Evolutionary conservation across 768 basidiomycete genomes (phyloP), one percentile per base, ranked within the genome.

Genomic region (Stropharia rugosoannulata): DNA sequence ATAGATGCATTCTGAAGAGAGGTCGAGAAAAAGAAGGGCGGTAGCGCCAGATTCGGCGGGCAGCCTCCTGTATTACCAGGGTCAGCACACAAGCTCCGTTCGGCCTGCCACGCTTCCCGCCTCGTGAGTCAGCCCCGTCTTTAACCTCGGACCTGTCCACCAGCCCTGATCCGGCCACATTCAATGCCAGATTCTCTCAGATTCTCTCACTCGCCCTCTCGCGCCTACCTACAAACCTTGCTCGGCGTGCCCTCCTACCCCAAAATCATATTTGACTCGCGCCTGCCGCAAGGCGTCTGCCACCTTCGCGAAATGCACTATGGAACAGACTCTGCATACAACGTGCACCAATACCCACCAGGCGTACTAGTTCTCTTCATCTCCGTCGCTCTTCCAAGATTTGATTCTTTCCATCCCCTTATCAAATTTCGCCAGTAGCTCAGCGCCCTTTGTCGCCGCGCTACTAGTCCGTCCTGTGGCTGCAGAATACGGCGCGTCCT

Each of bases 371-470:
- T 53, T 39, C 18, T 49, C 54, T 44, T 45, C 57, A 45, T 48
- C 54, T 41, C 54, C 53, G 36, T 27, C 49, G 16, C 45, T 49
- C 43, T 56, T 49, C 72, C 73, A 75, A 10, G 41, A 42, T 49
- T 68, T 58, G 57, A 75, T 61, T 27, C 57, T 57, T 59, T 64
- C 54, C 12, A 80, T 67, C 10, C 75, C 72, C n/a, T 64, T 55
- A 54, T 79, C 75, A 62, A 70, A 79, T 50, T 73, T 67, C 22
- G 56, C 55, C 16, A 77, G 49, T 29, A 77, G 66, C 57, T 76
- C 68, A 48, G 63, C 51, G 10, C 43, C 60, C 13, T 54, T 53
- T 48, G 27, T 22, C 16, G 18, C 36, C 35, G 19, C 45, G 27
- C 4, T 29, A 48, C 22, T 22, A 4, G 2, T 1, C 22, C 22